A percentile compares a stretch with the other conserved stretches of the same genome.
These are phyloP conservation scores for Naumovozyma castellii DNA, from an alignment of 805 yeast species.

Conservation along the genomic window DNA sequence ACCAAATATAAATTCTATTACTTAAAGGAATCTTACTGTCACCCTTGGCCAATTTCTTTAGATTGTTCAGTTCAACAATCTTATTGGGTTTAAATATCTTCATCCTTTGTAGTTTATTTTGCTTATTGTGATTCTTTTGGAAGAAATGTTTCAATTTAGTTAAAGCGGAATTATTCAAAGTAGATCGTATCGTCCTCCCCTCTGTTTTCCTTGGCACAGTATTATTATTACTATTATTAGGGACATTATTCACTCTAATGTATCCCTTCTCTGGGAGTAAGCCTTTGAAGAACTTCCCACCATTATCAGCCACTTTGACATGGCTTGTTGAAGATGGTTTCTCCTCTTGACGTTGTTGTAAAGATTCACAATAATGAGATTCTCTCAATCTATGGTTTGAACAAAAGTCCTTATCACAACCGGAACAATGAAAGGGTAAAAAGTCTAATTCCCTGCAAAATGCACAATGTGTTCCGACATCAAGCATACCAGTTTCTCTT, in stretches of 20 bases:
- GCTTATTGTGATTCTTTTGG: slow-evolving; percentile 1
- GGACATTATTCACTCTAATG: slow-evolving; percentile 11
- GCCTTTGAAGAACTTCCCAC: slow-evolving; percentile 19
- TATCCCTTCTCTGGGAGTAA: slow-evolving; percentile 25
- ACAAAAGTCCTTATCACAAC: slow-evolving; percentile 26
- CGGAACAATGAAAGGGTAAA: slow-evolving; percentile 27
- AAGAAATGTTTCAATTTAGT: slow-evolving; percentile 23
- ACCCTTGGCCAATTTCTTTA: slow-evolving; percentile 21
- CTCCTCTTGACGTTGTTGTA: slow-evolving; percentile 4
- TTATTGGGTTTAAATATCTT: slow-evolving; percentile 4
- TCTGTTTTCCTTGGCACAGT: slow-evolving; percentile 1
- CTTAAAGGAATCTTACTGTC: slow-evolving; percentile 19
- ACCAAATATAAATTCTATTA: slow-evolving; percentile 22
- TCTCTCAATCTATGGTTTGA: slow-evolving; percentile 21
- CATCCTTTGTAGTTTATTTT: neutral
- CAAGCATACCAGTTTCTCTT: slow-evolving; percentile 27
- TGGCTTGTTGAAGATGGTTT: neutral
- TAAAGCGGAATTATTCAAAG: slow-evolving; percentile 15
- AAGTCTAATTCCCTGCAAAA: slow-evolving; percentile 28
- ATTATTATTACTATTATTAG: neutral
- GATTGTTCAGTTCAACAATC: slow-evolving; percentile 10
- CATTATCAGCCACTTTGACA: slow-evolving; percentile 4
- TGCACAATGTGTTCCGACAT: slow-evolving; percentile 29
- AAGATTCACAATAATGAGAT: slow-evolving; percentile 20
- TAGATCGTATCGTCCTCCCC: slow-evolving; percentile 6